Conservation (phyloP, 202 grass and related monocot species). For the Zoysia matrella region DNA sequence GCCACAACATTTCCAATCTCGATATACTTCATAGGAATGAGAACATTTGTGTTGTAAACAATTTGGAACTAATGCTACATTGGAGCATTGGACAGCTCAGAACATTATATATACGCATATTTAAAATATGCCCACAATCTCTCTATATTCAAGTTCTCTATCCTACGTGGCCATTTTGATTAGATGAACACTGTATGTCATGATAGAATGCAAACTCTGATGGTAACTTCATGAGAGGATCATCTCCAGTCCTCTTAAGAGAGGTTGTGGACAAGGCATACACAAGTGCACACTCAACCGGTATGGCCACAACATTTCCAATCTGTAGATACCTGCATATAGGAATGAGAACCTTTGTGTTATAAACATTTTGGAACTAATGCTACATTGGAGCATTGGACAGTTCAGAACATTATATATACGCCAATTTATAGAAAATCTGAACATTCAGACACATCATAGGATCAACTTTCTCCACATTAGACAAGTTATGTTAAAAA, state of each 20-base stretch:
- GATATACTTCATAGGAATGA: no score
- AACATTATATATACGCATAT: no score
- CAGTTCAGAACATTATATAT: conserved; percentile 5
- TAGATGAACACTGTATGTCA: not conserved
- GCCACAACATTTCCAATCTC: no score
- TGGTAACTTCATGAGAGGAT: conserved; percentile 60
- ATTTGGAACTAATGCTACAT: no score
- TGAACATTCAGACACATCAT: not conserved
- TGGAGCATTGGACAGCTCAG: no score
- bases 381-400: conserved; percentile 15
- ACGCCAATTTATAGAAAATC: not conserved
- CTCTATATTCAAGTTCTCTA: no score
- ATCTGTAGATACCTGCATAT: conserved; percentile 45
- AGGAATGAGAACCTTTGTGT: no score
- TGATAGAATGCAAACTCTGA: conserved; percentile 69
- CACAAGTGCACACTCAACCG: conserved; percentile 73
- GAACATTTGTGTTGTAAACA: no score
- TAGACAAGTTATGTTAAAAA: no score
- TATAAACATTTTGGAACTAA: not conserved
- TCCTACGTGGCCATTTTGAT: no score
- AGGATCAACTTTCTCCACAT: no score
- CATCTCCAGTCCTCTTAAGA: conserved; percentile 61
- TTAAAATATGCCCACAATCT: no score
- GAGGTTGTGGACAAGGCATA: conserved; percentile 68
- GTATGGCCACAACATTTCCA: conserved; percentile 90